Base-by-base conservation (phyloP, 768 basidiomycete species). In the Pleurotus ostreatus region DNA sequence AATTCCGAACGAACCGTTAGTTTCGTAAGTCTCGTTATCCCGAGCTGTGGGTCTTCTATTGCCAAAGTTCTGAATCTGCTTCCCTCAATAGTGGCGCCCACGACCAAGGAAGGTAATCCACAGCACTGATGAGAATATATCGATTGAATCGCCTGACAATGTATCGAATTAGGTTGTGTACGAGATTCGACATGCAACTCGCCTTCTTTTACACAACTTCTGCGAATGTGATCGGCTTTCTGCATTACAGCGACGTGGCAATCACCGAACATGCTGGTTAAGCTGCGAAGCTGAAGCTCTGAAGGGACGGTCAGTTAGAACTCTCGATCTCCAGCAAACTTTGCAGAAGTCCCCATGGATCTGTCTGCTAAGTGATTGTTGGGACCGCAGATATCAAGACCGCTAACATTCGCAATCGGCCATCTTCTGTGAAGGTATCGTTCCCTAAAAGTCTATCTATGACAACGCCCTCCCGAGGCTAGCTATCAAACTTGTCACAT, bases 381-480 rank as follows among this genome's bases (percentile, higher is more conserved):
- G 48, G 25, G 48, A 49, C 48, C 48, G 22, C 15, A 26, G 5
- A 41, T 12, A 53, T 43, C 51, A 43, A 22, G 12, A 20, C 51
- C 48, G 48, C 38, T 22, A 38, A 11, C 39, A 1, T 20, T 18
- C 51, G 18, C 6, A 26, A 26, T 51, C 49, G 49, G 34, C 49
- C 49, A 53, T 40, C 51, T 53, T 53, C 51, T 39, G 15, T 40
- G 41, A 53, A 25, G 18, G 13, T 39, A 37, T 53, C 51, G 51
- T 53, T 53, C 51, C 51, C 51, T 53, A 53, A 53, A 53, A 53
- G 51, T 53, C 51, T 53, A 53, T 53, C 39, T 53, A 39, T 53
- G 51, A 53, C 51, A 18, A 52, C 30, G 30, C 51, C 38, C 39
- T 52, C 51, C 39, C 49, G 49, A 37, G 39, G 23, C 16, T 15